These are phyloP conservation scores for Russula vinacea DNA, from an alignment of 768 basidiomycete species.

Conservation along the genomic window DNA sequence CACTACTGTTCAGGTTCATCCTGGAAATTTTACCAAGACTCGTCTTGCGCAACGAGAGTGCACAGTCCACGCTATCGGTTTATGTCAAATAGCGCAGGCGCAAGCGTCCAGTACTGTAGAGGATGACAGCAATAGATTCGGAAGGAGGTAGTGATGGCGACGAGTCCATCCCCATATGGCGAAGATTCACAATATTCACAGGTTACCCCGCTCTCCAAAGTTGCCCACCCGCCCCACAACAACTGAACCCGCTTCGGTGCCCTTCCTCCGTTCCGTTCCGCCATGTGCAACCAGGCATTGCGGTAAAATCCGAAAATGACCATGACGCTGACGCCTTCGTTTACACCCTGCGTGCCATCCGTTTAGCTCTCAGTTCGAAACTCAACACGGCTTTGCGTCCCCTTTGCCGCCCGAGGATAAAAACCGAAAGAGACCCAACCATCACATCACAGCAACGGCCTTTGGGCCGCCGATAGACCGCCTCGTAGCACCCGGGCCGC, in stretches of 20 bases:
- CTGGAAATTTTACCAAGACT: conserved; percentile 32
- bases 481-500: neutral
- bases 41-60: conserved; percentile 24
- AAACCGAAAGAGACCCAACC: conserved; percentile 9
- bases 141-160: conserved; percentile 1
- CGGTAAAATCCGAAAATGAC: conserved; percentile 1
- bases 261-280: neutral
- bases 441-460: neutral
- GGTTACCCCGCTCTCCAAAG: conserved; percentile 11
- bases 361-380: neutral
- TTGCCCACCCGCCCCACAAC: neutral
- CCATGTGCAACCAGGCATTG: neutral
- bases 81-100: no score
- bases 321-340: conserved; percentile 14
- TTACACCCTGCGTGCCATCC: conserved; percentile 8
- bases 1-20: conserved; percentile 55
- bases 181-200: neutral
- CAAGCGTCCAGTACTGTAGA: conserved; percentile 9
- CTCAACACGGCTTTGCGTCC: neutral
- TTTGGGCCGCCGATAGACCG: conserved; percentile 11
- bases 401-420: neutral
- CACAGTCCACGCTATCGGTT: conserved; percentile 22
- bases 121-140: neutral
- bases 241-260: neutral
- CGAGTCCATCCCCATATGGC: conserved; percentile 1